Conservation (phyloP, 768 basidiomycete genomes). For the Mrakia hoshinonis region DNA sequence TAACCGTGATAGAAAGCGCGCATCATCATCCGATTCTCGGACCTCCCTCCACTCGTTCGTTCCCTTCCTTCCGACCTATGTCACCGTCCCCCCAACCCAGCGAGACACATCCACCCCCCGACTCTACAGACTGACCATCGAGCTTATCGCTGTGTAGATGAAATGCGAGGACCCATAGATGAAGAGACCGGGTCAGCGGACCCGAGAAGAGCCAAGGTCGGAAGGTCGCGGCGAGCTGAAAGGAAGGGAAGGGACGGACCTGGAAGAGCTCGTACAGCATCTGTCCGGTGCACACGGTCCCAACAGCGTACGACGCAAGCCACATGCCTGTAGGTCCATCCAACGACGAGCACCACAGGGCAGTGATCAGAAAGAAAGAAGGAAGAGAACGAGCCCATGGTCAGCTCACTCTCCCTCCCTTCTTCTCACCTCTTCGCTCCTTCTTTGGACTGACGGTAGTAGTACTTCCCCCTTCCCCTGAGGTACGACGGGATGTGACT, state of each 20-base stretch:
- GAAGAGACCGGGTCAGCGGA: not conserved
- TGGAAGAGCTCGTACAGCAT: not conserved
- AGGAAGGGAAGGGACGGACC: not conserved
- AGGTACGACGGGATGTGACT: constrained; percentile 1
- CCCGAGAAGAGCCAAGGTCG: not conserved
- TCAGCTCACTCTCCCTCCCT: constrained; percentile 1
- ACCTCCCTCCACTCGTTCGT: not conserved
- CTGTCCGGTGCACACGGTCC: constrained; percentile 1
- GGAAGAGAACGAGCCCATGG: not conserved
- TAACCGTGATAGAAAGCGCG: no score
- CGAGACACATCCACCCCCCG: no score
- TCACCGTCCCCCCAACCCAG: not conserved
- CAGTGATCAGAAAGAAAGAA: not conserved
- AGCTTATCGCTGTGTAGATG: not conserved
- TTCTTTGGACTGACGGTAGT: not conserved
- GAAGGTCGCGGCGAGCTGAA: not conserved
- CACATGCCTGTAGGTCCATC: not conserved
- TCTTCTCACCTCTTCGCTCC: not conserved
- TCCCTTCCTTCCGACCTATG: not conserved
- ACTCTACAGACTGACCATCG: not conserved
- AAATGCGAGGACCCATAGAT: not conserved
- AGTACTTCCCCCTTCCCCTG: not conserved
- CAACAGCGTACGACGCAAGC: not conserved
- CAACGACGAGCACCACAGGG: not conserved
- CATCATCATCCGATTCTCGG: not conserved